These are phyloP conservation scores for Fraxinus sp. DNA, from an alignment of 305 asterid genomes.

Conservation along the genomic window DNA sequence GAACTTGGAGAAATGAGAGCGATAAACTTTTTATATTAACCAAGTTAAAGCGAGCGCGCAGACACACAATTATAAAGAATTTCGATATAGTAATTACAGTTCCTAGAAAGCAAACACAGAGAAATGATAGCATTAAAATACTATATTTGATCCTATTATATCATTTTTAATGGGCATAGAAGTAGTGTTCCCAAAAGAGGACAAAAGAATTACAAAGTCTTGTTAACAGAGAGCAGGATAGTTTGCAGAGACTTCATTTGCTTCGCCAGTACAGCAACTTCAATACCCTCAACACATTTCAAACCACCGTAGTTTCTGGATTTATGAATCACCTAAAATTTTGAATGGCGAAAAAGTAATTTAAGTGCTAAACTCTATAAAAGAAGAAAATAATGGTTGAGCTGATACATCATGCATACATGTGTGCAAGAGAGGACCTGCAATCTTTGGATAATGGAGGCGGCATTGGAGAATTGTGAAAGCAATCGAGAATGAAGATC, in stretches of 20 bases:
- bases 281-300: slow-evolving; percentile 54
- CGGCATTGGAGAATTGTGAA: slow-evolving; percentile 59
- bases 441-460: slow-evolving; percentile 68
- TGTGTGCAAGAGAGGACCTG: slow-evolving; percentile 38
- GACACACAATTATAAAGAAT: background rate
- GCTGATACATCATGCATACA: background rate
- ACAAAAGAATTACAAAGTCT: slow-evolving; percentile 42
- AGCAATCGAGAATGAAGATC: slow-evolving; percentile 59
- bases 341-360: slow-evolving; percentile 7
- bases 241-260: slow-evolving; percentile 70
- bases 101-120: background rate
- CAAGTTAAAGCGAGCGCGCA: background rate
- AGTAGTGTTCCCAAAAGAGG: background rate
- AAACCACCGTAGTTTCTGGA: slow-evolving; percentile 44
- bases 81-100: background rate
- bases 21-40: background rate
- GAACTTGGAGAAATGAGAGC: background rate
- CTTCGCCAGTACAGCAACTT: slow-evolving; percentile 52
- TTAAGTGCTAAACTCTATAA: background rate
- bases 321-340: slow-evolving; percentile 50
- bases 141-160: background rate
- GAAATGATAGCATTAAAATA: background rate
- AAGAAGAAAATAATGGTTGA: background rate
- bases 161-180: background rate
- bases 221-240: slow-evolving; percentile 50